These are phyloP conservation scores for Panicum hallii DNA, from an alignment of 202 grass and related monocot genomes.

Conservation along the genomic window DNA sequence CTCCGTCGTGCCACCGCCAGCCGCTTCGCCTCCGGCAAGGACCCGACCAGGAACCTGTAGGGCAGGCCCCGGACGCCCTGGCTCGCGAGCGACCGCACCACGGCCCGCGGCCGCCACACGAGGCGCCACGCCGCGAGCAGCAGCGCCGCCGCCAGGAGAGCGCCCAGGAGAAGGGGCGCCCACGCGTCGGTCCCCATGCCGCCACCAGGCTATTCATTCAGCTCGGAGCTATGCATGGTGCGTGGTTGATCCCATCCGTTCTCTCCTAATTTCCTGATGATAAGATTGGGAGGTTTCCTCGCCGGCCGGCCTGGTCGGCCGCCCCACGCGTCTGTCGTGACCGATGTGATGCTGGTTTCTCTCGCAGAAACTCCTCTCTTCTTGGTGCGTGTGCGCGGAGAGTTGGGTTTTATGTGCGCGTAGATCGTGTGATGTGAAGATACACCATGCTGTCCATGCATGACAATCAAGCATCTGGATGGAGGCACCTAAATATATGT, in stretches of 20 bases:
- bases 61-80: conserved; percentile 51
- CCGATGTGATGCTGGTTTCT: background rate
- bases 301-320: too few species aligned
- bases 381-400: background rate
- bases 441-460: too few species aligned
- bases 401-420: background rate
- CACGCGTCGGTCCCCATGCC: too few species aligned
- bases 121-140: conserved; percentile 26
- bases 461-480: too few species aligned
- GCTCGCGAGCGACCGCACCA: conserved; percentile 33
- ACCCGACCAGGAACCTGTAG: conserved; percentile 46
- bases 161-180: background rate
- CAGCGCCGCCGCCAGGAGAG: background rate
- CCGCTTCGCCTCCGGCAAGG: conserved; percentile 35
- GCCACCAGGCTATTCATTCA: background rate
- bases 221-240: background rate
- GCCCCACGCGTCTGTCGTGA: background rate
- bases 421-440: background rate
- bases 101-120: conserved; percentile 41
- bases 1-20: background rate
- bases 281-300: too few species aligned
- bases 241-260: too few species aligned
- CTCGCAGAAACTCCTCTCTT: background rate
- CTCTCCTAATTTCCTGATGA: background rate
- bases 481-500: too few species aligned